Evolutionary conservation across 2,329 filamentous ascomycete genomes (phyloP), one percentile per base, ranked within the genome.

Genomic region (Penicillium sp.): DNA sequence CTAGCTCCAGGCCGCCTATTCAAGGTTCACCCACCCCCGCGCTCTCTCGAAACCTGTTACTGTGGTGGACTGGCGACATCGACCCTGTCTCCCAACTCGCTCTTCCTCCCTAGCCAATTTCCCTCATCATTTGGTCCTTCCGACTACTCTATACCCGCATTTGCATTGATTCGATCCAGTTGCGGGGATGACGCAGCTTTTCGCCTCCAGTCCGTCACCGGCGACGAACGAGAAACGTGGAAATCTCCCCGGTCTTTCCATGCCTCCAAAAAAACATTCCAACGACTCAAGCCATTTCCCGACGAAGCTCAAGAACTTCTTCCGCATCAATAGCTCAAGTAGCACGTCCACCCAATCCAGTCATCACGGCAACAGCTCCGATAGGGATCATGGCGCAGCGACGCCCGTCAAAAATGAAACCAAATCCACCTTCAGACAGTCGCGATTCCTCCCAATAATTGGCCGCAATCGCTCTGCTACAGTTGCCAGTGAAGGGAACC

Each of bases 401-500:
- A 73, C 76, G 7, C 79, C 79, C 3, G 76, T 80, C 66, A 88
- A 87, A 76, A 79, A 85, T 64, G 87, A 90, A 70, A 79, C 79
- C 70, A 92, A 91, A 76, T 85, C 84, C 67, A 84, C 87, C 58
- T 91, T 93, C 76, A 88, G 92, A 71, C 92, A 96, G 77, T 95
- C 91, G 68, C 88, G 92, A 72, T 96, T 97, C 82, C 91, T 97
- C 72, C 92, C 90, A 64, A 90, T 91, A 70, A 92, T 96, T 74
- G 90, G 90, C 74, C 90, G 94, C 70, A 92, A 94, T 75, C 89
- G 94, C 71, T 96, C 93, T 41, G 90, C 91, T 63, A 98, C 94
- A 29, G 91, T 96, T 60, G 92, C 92, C 69, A 97, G 93, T 79
- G 94, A 97, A 79, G 93, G 93, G 70, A 93, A 97, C 75, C 87